phyloP scores from a whole-genome alignment of 2,329 filamentous ascomycete genomes.

The Exserohilum turcica region DNA sequence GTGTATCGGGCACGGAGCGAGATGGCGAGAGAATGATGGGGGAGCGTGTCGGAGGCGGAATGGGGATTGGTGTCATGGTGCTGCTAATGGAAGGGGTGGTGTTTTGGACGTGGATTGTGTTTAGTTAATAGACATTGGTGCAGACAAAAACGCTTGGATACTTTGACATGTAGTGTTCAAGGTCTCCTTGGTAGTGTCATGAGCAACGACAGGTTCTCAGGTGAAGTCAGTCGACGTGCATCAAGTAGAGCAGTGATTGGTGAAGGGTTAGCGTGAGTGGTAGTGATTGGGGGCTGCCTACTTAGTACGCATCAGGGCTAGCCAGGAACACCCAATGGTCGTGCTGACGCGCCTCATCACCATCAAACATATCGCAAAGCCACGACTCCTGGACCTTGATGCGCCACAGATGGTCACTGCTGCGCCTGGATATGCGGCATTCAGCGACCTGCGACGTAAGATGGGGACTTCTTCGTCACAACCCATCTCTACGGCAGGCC shows the following conservation, averaged over 20 bases:
- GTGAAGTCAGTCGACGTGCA: too few relatives aligned
- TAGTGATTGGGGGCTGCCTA: neutral
- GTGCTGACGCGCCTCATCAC: conserved; percentile 3
- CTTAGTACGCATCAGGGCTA: neutral
- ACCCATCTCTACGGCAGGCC: conserved; percentile 7
- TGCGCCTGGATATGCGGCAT: conserved; percentile 4
- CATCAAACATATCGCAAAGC: neutral
- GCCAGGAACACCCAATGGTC: neutral
- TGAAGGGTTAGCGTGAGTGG: neutral
- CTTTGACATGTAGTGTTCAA: too few relatives aligned
- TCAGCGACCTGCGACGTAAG: neutral
- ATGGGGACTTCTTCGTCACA: conserved; percentile 29
- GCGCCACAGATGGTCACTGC: neutral
- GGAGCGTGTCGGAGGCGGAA: neutral
- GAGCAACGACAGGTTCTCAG: too few relatives aligned
- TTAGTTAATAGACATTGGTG: neutral
- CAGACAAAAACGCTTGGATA: neutral
- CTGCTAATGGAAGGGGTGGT: neutral
- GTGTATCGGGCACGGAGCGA: neutral
- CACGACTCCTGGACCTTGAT: neutral
- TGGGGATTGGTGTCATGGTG: neutral
- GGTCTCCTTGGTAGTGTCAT: too few relatives aligned
- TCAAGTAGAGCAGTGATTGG: neutral
- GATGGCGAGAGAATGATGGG: neutral
- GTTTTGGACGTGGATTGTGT: neutral